Base-by-base conservation (phyloP, 1,284 basidiomycete genomes). In the Cutaneotrichosporon dermatis region DNA sequence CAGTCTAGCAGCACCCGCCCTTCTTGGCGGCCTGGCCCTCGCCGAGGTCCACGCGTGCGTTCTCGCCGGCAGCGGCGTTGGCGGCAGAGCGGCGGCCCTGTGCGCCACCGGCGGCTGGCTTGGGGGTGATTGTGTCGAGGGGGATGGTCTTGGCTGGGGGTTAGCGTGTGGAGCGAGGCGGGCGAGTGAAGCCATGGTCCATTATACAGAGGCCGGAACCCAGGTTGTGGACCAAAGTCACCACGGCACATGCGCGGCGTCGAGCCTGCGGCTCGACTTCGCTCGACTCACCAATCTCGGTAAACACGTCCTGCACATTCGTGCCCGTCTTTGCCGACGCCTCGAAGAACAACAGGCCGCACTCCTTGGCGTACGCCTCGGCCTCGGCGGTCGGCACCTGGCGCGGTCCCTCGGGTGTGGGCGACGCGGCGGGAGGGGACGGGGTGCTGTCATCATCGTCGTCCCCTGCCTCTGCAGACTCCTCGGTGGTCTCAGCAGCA, bases 291-390 rank as follows among this genome's bases (percentile, higher is more conserved):
- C 92, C 93, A 72, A 97, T 96, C 79, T 99, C 96, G 7, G 95
- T 99, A 76, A 99, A 99, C 39, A 99, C 87, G 73, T 99, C 95
- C 50, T 94, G 88, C 55, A 99, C 86, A 50, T 94, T 94, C 69
- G 95, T 89, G 43, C 96, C 96, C 8, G 92, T 96, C 87, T 99
- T 99, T 45, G 95, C 95, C 72, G 88, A 91, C 16, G 95, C 97
- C 82, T 99, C 95, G 70, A 97, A 97, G 83, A 99, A 99, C 57
- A 99, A 80, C 57, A 99, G 77, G 1, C 90, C 89, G 39, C 88
- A 86, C 79, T 99, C 96, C 63, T 89, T 86, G 9, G 96, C 95
- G 76, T 99, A 99, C 7, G 92, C 91, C 76, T 93, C 88, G 1
- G 95, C 96, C 80, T 98, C 96, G 69, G 96, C 94, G 63, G 86